Evolutionary conservation across 2,329 filamentous ascomycete species (phyloP).

Genomic region (Gaeumannomyces sp.): DNA sequence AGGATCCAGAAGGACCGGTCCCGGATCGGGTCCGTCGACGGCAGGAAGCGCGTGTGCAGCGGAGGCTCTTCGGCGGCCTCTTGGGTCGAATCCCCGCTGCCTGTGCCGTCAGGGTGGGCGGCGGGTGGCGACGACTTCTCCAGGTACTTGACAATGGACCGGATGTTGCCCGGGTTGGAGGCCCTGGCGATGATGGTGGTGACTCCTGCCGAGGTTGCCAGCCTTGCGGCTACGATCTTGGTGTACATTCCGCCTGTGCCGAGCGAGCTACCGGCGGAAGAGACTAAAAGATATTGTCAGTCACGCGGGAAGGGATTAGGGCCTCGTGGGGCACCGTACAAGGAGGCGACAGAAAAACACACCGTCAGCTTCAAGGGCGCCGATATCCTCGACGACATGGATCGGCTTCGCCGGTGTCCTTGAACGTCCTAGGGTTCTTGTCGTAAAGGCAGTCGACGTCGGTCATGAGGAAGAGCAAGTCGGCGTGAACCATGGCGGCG

Average conservation of each 20-base stretch:
- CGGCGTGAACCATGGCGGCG: constrained; percentile 92
- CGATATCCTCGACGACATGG: constrained; percentile 86
- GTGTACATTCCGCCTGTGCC: constrained; percentile 97
- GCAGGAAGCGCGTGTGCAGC: constrained; percentile 88
- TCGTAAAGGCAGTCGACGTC: constrained; percentile 97
- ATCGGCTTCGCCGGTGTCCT: constrained; percentile 77
- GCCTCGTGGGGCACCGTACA: neutral
- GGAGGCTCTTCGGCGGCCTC: constrained; percentile 39
- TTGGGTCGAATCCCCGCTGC: constrained; percentile 24
- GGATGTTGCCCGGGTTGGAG: constrained; percentile 87
- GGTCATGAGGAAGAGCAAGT: constrained; percentile 97
- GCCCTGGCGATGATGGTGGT: constrained; percentile 93
- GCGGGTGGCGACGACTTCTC: constrained; percentile 35
- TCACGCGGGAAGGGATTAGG: neutral
- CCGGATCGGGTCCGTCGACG: constrained; percentile 75
- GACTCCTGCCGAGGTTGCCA: constrained; percentile 90
- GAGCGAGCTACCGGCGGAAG: constrained; percentile 77
- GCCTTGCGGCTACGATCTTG: constrained; percentile 87
- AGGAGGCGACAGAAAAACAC: constrained; percentile 16
- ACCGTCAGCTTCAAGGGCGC: constrained; percentile 74
- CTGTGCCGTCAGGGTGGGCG: constrained; percentile 21
- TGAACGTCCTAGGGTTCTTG: constrained; percentile 81
- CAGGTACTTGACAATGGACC: constrained; percentile 76
- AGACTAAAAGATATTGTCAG: constrained; percentile 47
- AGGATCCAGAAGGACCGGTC: constrained; percentile 97